phyloP scores from a whole-genome alignment of 148 eudicot species.

The Linanthus parryae region DNA sequence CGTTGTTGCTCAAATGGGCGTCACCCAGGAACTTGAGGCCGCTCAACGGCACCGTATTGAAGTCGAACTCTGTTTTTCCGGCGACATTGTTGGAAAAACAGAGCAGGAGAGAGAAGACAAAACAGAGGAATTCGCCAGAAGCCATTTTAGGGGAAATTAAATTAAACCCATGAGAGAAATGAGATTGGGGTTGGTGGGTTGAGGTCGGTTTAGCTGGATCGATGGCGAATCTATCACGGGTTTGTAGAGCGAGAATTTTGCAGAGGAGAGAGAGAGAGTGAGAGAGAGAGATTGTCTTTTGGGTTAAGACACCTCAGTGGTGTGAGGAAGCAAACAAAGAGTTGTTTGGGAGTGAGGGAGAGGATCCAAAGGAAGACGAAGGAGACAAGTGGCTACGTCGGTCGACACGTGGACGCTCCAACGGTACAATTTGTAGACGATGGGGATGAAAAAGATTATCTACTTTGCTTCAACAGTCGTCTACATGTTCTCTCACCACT shows the following conservation, averaged over 20 bases:
- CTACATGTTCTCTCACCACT: not conserved
- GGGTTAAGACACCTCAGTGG: not conserved
- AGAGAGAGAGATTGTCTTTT: not conserved
- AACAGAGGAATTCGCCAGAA: constrained; percentile 5
- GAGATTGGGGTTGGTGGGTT: not conserved
- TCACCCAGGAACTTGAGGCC: constrained; percentile 73
- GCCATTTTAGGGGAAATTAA: too few species aligned
- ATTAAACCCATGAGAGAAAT: constrained; percentile 5
- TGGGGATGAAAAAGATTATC: not conserved
- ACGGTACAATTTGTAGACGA: constrained; percentile 42
- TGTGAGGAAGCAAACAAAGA: not conserved
- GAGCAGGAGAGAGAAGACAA: not conserved
- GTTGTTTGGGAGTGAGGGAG: constrained; percentile 2
- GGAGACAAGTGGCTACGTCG: too few species aligned
- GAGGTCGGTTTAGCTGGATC: constrained; percentile 2
- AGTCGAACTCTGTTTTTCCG: constrained; percentile 50
- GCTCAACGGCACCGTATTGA: constrained; percentile 50
- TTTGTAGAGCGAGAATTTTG: constrained; percentile 7
- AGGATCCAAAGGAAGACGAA: constrained; percentile 37
- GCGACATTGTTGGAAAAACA: not conserved
- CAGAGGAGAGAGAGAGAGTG: not conserved
- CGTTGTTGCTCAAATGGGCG: constrained; percentile 66
- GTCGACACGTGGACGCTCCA: constrained; percentile 35
- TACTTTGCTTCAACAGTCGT: not conserved
- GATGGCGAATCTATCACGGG: not conserved